These are phyloP conservation scores for Solanum bulbocastanum DNA, from an alignment of 257 asterid genomes.

Conservation along the genomic window DNA sequence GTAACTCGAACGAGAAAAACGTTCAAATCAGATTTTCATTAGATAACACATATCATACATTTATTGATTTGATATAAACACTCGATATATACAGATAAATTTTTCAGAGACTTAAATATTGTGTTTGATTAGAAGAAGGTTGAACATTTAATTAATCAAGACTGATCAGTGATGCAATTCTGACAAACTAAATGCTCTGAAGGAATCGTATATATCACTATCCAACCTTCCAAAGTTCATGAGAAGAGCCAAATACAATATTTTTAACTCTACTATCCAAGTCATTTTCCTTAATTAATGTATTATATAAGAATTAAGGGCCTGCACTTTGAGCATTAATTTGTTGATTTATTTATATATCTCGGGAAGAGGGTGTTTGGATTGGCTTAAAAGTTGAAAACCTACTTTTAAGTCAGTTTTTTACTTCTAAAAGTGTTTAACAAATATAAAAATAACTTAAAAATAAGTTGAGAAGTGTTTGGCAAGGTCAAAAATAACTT, in stretches of 20 bases:
- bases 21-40: neutral
- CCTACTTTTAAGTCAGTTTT: too few relatives aligned
- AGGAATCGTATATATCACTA: neutral
- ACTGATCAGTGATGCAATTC: neutral
- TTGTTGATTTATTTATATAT: neutral
- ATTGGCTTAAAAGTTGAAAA: too few relatives aligned
- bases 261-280: neutral
- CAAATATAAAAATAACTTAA: too few relatives aligned
- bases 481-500: too few relatives aligned
- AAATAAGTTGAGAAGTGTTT: too few relatives aligned
- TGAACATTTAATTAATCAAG: neutral
- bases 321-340: constrained; percentile 3
- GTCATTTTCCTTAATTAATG: neutral
- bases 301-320: neutral
- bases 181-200: neutral
- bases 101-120: neutral
- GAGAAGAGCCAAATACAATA: neutral
- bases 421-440: too few relatives aligned
- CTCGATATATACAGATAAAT: accelerated
- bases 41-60: neutral
- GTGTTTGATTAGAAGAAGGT: neutral
- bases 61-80: neutral
- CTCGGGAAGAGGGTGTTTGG: neutral
- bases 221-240: neutral
- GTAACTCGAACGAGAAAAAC: neutral